Evolutionary conservation across 108 stramenopile genomes (phyloP), one percentile per base, ranked within the genome.

Genomic region (Schizochytrium sp.): DNA sequence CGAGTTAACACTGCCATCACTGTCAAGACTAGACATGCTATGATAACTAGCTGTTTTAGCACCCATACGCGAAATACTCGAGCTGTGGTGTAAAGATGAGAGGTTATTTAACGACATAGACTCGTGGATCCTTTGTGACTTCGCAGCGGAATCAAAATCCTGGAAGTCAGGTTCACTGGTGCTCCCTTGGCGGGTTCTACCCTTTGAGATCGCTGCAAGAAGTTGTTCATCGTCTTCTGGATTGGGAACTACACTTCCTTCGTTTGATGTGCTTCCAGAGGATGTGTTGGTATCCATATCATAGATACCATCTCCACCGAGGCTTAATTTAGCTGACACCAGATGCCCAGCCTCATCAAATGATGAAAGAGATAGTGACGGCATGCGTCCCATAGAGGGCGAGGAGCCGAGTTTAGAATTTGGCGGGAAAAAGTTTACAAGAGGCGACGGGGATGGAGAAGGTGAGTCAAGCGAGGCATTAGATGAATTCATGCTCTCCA

Each of bases 21-120:
- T 83, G 15, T 83, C 76, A 38, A 83, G 76, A 53, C 76, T 83
- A 40, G 76, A 83, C 15, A 83, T 83, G 28, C 76, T 83, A 28
- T 83, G 49, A 53, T 55, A 83, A 40, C 76, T 83, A 8, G 3
- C 47, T 5, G 53, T 10, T 53, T 83, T 83, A 12, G 50, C 76
- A 2, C 47, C 53, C 76, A 49, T 56, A 53, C 28, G 76, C 64
- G 64, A 7, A 72, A 15, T 28, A 44, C 15, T 13, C 40, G 28
- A n/a, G 76, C 76, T 83, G 47, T 55, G 49, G 47, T 83, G 28
- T 53, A 83, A n/a, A 53, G 76, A 83, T 17, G 40, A 40, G 15
- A 83, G 76, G 28, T 83, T 83, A 40, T 13, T 55, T n/a, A 49
- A 15, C 2, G 76, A 83, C 50, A 5, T 47, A 5, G 76, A 40